A percentile compares a stretch with the other conserved stretches of the same genome.
Evolutionary conservation across 164 flowering plant genomes (phyloP).

Genomic region (Aristolochia fimbriata): DNA sequence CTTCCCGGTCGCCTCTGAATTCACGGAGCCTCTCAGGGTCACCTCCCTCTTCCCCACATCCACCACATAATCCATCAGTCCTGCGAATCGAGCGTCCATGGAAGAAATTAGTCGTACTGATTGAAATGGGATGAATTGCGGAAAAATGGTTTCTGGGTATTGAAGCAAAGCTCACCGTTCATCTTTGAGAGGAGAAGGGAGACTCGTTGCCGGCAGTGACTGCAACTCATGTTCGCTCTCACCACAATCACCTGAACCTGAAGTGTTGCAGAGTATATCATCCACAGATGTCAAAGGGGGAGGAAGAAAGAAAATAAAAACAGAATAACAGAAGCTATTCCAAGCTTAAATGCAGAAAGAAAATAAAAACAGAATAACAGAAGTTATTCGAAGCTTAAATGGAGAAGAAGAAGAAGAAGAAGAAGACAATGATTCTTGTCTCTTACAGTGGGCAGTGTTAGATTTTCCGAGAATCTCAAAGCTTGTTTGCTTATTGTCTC

Average conservation of each 20-base stretch:
- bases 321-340: neutral
- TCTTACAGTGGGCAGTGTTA: constrained; percentile 4
- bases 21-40: neutral
- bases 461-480: constrained; percentile 4
- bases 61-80: constrained; percentile 7
- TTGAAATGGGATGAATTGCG: too few species aligned
- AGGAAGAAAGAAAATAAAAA: neutral
- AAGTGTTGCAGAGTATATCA: neutral
- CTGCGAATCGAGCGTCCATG: neutral
- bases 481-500: constrained; percentile 1
- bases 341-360: neutral
- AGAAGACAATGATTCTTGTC: neutral
- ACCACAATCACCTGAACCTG: constrained; percentile 11
- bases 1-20: neutral
- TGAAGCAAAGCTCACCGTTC: constrained; percentile 4
- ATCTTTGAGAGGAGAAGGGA: constrained; percentile 3
- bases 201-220: constrained; percentile 10
- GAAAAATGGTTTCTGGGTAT: neutral
- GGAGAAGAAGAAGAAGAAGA: neutral
- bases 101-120: too few species aligned
- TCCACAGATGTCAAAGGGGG: neutral
- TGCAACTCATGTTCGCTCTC: constrained; percentile 8
- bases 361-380: neutral
- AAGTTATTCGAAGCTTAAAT: too few species aligned
- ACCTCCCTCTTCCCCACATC: constrained; percentile 5